phyloP scores from a whole-genome alignment of 768 basidiomycete genomes.

The Lepiota venenata region DNA sequence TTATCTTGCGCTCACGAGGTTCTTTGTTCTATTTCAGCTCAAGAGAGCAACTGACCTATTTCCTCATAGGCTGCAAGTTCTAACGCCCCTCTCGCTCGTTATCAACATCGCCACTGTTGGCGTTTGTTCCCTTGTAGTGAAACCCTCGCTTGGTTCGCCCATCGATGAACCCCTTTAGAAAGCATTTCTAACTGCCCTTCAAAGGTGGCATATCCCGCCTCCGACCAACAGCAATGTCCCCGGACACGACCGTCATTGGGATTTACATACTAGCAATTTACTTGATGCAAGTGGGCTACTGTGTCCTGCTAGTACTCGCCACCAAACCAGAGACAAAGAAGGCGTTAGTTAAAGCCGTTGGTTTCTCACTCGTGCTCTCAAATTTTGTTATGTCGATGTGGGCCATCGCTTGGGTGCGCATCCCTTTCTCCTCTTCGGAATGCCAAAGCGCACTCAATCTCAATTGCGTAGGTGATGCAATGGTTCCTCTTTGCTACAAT shows the following conservation, averaged over 20 bases:
- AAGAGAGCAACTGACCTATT: too few species aligned
- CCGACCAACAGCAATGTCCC: slow-evolving; percentile 72
- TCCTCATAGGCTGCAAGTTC: slow-evolving; percentile 62
- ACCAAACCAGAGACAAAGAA: slow-evolving; percentile 79
- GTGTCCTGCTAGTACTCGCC: slow-evolving; percentile 68
- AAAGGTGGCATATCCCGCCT: slow-evolving; percentile 47
- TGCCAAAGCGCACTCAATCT: not conserved
- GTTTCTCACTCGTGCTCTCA: slow-evolving; percentile 66
- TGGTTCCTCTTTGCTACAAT: slow-evolving; percentile 77
- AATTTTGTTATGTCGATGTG: slow-evolving; percentile 82
- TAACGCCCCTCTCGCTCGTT: slow-evolving; percentile 81
- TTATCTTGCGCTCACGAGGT: slow-evolving; percentile 60
- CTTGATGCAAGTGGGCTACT: slow-evolving; percentile 76
- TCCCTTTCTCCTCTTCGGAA: not conserved
- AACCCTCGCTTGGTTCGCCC: slow-evolving; percentile 53
- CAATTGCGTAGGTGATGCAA: slow-evolving; percentile 51
- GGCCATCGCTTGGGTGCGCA: slow-evolving; percentile 71
- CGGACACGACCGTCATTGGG: slow-evolving; percentile 52
- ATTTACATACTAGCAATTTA: slow-evolving; percentile 61
- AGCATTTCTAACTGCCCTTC: not conserved
- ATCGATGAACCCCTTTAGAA: not conserved
- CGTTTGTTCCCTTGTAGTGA: slow-evolving; percentile 65
- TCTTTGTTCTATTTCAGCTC: not conserved
- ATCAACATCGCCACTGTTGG: slow-evolving; percentile 73
- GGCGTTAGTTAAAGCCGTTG: slow-evolving; percentile 77